Evolutionary conservation across 257 asterid genomes (phyloP), one percentile per base, ranked within the genome.

Genomic region (Primulina eburnea): DNA sequence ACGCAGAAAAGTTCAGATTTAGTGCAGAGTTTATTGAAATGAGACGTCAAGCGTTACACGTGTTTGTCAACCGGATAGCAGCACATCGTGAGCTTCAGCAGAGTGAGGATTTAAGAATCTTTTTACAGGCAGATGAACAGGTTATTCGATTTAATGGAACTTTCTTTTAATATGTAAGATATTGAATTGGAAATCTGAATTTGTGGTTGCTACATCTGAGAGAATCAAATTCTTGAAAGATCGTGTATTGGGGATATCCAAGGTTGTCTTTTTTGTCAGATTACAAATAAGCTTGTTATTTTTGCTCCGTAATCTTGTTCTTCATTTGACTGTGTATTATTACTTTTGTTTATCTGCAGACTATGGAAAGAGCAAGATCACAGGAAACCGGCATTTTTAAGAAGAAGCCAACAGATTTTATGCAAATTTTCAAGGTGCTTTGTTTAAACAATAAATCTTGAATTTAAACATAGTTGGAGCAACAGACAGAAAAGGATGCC

Each of bases 91-190:
- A 85, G 80, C 97, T 94, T 78, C 86, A 72, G 77, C 88, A 84
- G 68, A 89, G 97, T 76, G 97, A 90, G 28, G 97, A 90, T 73
- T 80, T 94, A 81, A 89, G 97, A 79, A 88, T 75, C 68, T 94
- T 94, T 80, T 79, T 90, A 81, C 92, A 88, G 78, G 96, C 96
- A 67, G 99, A 94, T 84, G 99, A 94, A 69, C 99, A 89, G 97
- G 99, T 90, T 76, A 70, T 63, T 65, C 33, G 5, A 62, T 60
- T 43, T 73, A 66, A 65, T 73, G 67, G 63, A 71, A 52, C 64
- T 57, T 74, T 71, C 34, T 68, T 68, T 34, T 62, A 50, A 50
- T 0, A 50, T 60, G 56, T 60, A 62, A 72, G 38, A 72, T 56
- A 62, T 65, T 30, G 7, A 38, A 55, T 33, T 50, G 40, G 57